These are phyloP conservation scores for Colletotrichum tabaci DNA, from an alignment of 2,329 filamentous ascomycete species.

Conservation along the genomic window DNA sequence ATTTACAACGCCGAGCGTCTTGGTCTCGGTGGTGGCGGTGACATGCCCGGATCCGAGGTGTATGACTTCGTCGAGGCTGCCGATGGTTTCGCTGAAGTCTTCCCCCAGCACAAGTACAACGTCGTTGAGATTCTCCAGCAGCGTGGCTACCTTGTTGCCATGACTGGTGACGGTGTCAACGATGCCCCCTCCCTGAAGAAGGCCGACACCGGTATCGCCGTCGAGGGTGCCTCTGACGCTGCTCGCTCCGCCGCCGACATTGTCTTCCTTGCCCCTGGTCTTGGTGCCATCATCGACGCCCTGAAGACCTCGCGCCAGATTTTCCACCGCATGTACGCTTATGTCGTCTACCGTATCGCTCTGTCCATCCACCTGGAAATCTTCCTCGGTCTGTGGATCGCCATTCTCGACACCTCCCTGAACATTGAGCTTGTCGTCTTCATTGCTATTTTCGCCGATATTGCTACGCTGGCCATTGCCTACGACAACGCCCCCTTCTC, in stretches of 20 bases:
- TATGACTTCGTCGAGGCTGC: constrained; percentile 97
- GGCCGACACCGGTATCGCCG: constrained; percentile 96
- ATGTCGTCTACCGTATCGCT: constrained; percentile 95
- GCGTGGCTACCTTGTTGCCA: constrained; percentile 93
- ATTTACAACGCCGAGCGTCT: constrained; percentile 95
- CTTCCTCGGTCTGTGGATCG: constrained; percentile 93
- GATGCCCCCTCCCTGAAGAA: constrained; percentile 94
- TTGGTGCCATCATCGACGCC: constrained; percentile 93
- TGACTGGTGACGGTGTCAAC: constrained; percentile 97
- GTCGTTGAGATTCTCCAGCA: constrained; percentile 95
- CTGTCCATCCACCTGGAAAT: constrained; percentile 92
- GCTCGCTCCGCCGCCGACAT: constrained; percentile 94
- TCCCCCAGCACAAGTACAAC: constrained; percentile 95
- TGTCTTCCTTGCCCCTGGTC: constrained; percentile 91
- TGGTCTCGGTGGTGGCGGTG: constrained; percentile 89
- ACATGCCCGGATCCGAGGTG: constrained; percentile 94
- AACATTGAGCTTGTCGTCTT: constrained; percentile 93
- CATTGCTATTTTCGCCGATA: constrained; percentile 95
- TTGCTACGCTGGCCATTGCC: constrained; percentile 91
- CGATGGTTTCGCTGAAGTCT: constrained; percentile 94
- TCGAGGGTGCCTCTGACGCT: constrained; percentile 92
- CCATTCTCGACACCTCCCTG: constrained; percentile 85
- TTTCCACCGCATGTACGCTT: constrained; percentile 97
- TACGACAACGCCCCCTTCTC: constrained; percentile 82
- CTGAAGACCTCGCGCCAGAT: constrained; percentile 95